Percentiles rank a stretch among this genome's conserved stretches.
Evolutionary conservation across 257 asterid genomes (phyloP).

Genomic region (Coffea canephora): DNA sequence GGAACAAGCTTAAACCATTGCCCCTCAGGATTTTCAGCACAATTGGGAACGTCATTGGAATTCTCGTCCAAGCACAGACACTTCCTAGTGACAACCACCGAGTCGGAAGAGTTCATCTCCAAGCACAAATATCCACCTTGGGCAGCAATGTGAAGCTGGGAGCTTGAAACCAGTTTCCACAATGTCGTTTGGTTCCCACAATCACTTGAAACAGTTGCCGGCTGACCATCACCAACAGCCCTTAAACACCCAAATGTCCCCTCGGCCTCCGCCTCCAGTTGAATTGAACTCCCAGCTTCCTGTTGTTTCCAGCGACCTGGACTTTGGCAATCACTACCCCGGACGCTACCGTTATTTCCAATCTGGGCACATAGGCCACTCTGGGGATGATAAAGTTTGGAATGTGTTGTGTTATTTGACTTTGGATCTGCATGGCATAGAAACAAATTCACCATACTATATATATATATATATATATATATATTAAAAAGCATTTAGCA

Average conservation of each 20-base stretch:
- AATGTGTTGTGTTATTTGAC: slow-evolving; percentile 22
- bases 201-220: slow-evolving; percentile 33
- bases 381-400: slow-evolving; percentile 51
- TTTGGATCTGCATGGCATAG: slow-evolving; percentile 36
- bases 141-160: slow-evolving; percentile 44
- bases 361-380: slow-evolving; percentile 48
- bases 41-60: slow-evolving; percentile 26
- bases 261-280: slow-evolving; percentile 17
- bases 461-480: too few relatives aligned
- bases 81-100: slow-evolving; percentile 40
- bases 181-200: slow-evolving; percentile 32
- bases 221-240: slow-evolving; percentile 33
- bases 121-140: slow-evolving; percentile 50
- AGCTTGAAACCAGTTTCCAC: slow-evolving; percentile 41
- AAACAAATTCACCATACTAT: not conserved
- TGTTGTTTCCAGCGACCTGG: slow-evolving; percentile 40
- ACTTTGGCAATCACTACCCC: slow-evolving; percentile 31
- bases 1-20: slow-evolving; percentile 74
- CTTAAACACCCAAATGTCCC: slow-evolving; percentile 34
- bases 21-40: slow-evolving; percentile 49
- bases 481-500: too few relatives aligned
- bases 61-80: slow-evolving; percentile 50
- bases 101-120: slow-evolving; percentile 33
- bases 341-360: not conserved
- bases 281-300: slow-evolving; percentile 36